Evolutionary conservation across 495 filamentous ascomycete species (phyloP).

Genomic region (Hypoxylon intermedium): DNA sequence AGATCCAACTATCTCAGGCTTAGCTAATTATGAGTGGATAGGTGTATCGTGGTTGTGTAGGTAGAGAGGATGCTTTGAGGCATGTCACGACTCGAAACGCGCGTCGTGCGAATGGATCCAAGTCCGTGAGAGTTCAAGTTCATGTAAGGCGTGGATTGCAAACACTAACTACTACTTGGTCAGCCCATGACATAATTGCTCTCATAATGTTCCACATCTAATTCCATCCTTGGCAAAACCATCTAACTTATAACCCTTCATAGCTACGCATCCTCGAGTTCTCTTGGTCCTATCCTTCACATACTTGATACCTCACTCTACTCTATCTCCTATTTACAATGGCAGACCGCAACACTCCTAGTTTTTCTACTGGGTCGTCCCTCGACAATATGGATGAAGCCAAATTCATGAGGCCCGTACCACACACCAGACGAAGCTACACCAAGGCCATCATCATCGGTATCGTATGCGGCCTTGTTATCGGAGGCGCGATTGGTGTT

Average conservation of each 20-base stretch:
- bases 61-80: not conserved
- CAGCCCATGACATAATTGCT: not conserved
- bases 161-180: slow-evolving; percentile 1
- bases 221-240: not conserved
- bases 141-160: not conserved
- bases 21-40: too few relatives aligned
- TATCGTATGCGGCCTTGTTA: slow-evolving; percentile 8
- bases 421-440: not conserved
- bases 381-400: not conserved
- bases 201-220: not conserved
- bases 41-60: too few relatives aligned
- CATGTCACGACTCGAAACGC: slow-evolving; percentile 1
- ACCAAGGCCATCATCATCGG: slow-evolving; percentile 10
- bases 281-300: not conserved
- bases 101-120: not conserved
- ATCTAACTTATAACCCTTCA: not conserved
- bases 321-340: not conserved
- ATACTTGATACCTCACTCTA: not conserved
- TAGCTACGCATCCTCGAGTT: not conserved
- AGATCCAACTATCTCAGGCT: not conserved
- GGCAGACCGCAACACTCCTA: not conserved
- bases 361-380: not conserved
- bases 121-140: too few relatives aligned
- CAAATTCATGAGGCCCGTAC: not conserved
- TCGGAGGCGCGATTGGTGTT: slow-evolving; percentile 8